Evolutionary conservation across 129 eudicot species (phyloP).

Genomic region (Tagetes patula): DNA sequence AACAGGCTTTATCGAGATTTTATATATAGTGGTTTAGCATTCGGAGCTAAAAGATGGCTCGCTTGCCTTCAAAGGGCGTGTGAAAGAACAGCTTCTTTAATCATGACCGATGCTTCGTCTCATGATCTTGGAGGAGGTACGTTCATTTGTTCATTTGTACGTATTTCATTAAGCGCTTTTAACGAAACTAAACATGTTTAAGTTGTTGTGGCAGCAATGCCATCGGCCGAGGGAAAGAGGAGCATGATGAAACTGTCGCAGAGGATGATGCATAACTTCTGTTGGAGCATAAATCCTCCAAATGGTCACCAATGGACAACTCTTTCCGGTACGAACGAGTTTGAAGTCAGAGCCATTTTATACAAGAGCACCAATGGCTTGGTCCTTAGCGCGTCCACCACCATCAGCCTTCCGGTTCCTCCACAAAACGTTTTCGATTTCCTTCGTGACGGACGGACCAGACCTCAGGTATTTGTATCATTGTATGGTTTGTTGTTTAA

Average conservation of each 20-base stretch:
- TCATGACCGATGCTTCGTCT: constrained; percentile 31
- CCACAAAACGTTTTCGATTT: constrained; percentile 51
- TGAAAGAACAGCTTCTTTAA: constrained; percentile 46
- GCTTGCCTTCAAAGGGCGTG: constrained; percentile 59
- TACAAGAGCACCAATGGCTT: constrained; percentile 48
- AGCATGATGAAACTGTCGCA: constrained; percentile 70
- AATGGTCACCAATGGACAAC: constrained; percentile 51
- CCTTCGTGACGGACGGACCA: constrained; percentile 54
- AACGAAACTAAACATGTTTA: neutral
- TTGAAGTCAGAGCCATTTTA: constrained; percentile 51
- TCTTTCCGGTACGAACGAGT: constrained; percentile 37
- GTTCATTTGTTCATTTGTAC: neutral
- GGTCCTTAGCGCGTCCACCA: constrained; percentile 62
- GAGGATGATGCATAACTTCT: constrained; percentile 59
- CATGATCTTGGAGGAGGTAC: constrained; percentile 64
- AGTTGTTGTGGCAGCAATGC: constrained; percentile 30
- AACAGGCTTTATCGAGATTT: constrained; percentile 46
- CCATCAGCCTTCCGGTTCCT: constrained; percentile 65
- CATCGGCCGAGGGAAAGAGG: constrained; percentile 56
- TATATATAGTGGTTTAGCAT: constrained; percentile 49
- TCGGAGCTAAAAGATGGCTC: constrained; percentile 64
- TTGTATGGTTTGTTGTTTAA: too few relatives aligned
- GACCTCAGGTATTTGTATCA: constrained; percentile 50
- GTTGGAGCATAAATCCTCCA: constrained; percentile 49
- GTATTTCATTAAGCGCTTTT: neutral